Base-by-base conservation (phyloP, 2,329 filamentous ascomycete species). In the Cercospora janseana region DNA sequence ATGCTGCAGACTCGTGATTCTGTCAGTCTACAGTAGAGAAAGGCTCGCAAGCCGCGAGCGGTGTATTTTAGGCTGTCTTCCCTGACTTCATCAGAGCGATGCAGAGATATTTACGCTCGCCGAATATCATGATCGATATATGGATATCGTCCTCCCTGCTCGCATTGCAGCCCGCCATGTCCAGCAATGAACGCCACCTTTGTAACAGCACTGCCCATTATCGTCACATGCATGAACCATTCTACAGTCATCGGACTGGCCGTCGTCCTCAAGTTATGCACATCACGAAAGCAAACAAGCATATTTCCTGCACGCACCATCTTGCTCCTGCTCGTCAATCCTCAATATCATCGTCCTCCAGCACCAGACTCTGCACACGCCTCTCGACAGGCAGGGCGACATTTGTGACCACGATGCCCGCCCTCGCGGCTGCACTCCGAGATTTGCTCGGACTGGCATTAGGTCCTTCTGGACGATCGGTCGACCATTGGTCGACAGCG, bases 311-410 rank as follows among this genome's bases (percentile, higher is more conserved):
- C 12, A n/a, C 13, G 12, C 15, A 21, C 9, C 34, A 23, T n/a
- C n/a, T n/a, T n/a, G n/a, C n/a, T n/a, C n/a, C n/a, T n/a, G n/a
- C 40, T 29, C 13, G 57, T 51, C 63, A 65, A 58, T 75, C 73
- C 52, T 73, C 72, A 51, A 75, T 75, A 61, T 75, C 73, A 61
- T 75, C 73, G 56, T 75, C 73, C 51, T 70, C 72, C 13, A 75
- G 59, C 44, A 75, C 63, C n/a, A 74, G 56, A 31, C 61, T 63
- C 32, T 64, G 66, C 2, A 69, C 63, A 18, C 66, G 29, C 44
- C 60, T 57, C 47, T 63, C 61, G 2, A 64, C 59, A 3, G 60
- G 56, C 7, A 61, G 53, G 8, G 56, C 52, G 4, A 61, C 46
- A 10, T 54, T 58, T 13, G 54, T 51, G n/a, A 59, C 56, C 7